These are phyloP conservation scores for Medicago arabica DNA, from an alignment of 306 rosid genomes.

Conservation along the genomic window DNA sequence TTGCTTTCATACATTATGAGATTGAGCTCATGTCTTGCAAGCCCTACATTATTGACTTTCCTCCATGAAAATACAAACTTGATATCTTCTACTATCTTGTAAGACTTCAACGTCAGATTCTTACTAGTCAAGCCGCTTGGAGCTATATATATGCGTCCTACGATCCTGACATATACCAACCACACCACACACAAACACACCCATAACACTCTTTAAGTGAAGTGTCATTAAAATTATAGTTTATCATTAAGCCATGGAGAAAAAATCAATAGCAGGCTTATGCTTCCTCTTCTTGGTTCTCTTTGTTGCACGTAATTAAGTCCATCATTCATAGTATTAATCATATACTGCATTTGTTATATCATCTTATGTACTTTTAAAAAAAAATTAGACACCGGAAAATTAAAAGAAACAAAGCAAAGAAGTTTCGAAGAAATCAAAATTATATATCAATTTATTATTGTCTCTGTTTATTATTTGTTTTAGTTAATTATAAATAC, in stretches of 20 bases:
- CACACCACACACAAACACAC: not conserved
- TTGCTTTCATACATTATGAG: too few species aligned
- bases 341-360: not conserved
- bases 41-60: not conserved
- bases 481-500: too few species aligned
- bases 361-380: not conserved
- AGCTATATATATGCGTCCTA: not conserved
- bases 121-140: not conserved
- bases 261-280: conserved; percentile 23
- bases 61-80: not conserved
- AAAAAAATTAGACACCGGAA: not conserved
- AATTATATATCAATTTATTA: not conserved
- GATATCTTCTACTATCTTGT: not conserved
- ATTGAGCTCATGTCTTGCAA: not conserved
- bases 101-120: not conserved
- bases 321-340: not conserved
- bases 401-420: not conserved
- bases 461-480: too few species aligned
- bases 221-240: not conserved
- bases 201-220: not conserved
- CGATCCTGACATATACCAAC: not conserved
- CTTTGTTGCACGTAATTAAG: conserved; percentile 38
- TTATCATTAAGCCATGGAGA: conserved; percentile 27
- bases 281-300: conserved; percentile 44
- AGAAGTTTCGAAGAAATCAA: not conserved